These are phyloP conservation scores for Fagus crenata DNA, from an alignment of 306 rosid genomes.

Conservation along the genomic window DNA sequence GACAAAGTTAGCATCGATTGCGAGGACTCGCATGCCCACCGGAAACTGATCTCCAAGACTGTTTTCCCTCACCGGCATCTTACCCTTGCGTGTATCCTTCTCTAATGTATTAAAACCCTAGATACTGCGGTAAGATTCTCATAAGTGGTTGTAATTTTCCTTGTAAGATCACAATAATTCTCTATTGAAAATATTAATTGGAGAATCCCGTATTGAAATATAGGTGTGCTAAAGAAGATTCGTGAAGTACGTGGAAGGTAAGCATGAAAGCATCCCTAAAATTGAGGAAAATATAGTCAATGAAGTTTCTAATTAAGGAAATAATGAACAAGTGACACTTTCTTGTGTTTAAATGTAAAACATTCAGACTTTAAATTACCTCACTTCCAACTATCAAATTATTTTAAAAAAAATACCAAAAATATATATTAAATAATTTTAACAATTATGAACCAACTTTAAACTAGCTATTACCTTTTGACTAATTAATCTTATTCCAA, in stretches of 20 bases:
- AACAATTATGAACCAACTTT: too few species aligned
- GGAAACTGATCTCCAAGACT: slow-evolving; percentile 6
- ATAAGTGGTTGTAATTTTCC: not conserved
- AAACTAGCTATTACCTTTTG: too few species aligned
- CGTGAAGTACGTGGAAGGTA: not conserved
- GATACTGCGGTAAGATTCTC: not conserved
- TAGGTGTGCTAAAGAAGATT: not conserved
- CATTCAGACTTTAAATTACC: too few species aligned
- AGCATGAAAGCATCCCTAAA: slow-evolving; percentile 1
- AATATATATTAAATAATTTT: too few species aligned
- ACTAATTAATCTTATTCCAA: too few species aligned
- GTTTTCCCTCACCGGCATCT: not conserved
- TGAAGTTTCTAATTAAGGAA: not conserved
- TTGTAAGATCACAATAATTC: too few species aligned
- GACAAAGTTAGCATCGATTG: slow-evolving; percentile 18
- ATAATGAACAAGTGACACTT: not conserved
- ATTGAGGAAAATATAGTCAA: not conserved
- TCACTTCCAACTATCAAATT: too few species aligned
- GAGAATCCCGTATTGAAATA: not conserved
- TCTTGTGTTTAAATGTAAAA: too few species aligned
- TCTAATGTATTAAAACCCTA: not conserved
- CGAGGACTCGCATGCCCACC: slow-evolving; percentile 25
- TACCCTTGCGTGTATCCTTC: not conserved
- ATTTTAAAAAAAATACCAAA: too few species aligned
- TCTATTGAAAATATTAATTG: too few species aligned